Evolutionary conservation across 768 basidiomycete genomes (phyloP), one percentile per base, ranked within the genome.

Genomic region (Tephrocybe rancida): DNA sequence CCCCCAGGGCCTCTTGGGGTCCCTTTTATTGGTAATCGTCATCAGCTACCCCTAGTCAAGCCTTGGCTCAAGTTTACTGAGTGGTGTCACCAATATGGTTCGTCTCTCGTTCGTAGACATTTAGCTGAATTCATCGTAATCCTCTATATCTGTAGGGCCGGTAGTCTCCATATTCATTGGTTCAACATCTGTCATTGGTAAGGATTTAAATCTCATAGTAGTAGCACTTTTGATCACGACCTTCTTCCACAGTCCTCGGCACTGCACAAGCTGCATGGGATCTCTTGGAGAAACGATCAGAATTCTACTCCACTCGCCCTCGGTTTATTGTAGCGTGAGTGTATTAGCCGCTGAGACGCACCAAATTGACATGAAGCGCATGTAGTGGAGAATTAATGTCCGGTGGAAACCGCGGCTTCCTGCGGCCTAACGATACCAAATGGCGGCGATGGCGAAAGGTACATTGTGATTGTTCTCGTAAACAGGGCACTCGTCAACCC

Each of bases 381-480:
- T 25, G 10, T 39, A 77, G 74, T 19, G 77, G 70, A 13, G 78
- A 79, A 57, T 76, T 81, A 38, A 63, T 81, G 6, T 79, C 78
- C 1, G 70, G 75, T 29, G 77, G 77, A 46, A 71, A 64, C 56
- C 74, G 79, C 16, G 78, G 78, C 0, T 64, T 80, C 14, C 72
- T 80, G 73, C 68, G 77, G 5, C 70, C 73, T 2, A 72, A 76
- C 50, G 72, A 70, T 29, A 73, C 77, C 5, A 54, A 61, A n/a
- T 81, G 78, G 79, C 69, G 75, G 18, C 73, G 68, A 63, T 79
- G 76, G 75, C 72, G 78, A 18, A 77, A 75, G 64, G 79, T 78
- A 24, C 30, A 32, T 32, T 32, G 13, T 16, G 16, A 44, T n/a
- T n/a, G n/a, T n/a, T n/a, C n/a, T n/a, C n/a, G n/a, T n/a, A n/a